Base-by-base conservation (phyloP, 768 basidiomycete species). In the Lenzites betulinus region DNA sequence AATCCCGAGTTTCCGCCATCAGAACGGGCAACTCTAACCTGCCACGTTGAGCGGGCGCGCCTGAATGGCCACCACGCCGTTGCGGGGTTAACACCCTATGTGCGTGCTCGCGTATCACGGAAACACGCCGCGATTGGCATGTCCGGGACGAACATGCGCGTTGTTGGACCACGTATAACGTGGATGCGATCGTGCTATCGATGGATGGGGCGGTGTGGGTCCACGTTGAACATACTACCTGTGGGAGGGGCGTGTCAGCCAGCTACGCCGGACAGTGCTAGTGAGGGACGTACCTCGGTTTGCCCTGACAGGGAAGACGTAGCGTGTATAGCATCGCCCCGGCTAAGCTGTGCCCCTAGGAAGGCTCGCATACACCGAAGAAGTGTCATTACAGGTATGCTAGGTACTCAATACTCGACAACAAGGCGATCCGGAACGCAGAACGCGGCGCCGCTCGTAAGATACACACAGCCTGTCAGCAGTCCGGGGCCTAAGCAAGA, bases 391-490 rank as follows among this genome's bases (percentile, higher is more conserved):
- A 51, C 41, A 58, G 4, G 56, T 39, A 41, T 51, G 26, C 47
- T 49, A 58, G 41, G 48, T 58, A 58, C 36, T 43, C 35, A 18
- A 58, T 58, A 58, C 36, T 43, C 35, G 22, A 58, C 48, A 50
- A 50, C 56, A 58, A 25, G n/a, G 39, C 54, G 28, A 33, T 47
- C 20, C 33, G 22, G 16, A 42, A 50, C 56, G 13, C 43, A 13
- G 39, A 43, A 58, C 26, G 13, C 56, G 39, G 6, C 30, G 6
- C 48, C 56, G 38, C 56, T 50, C 48, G 56, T 58, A 43, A 50
- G 48, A 51, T 43, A 58, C 55, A 39, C 56, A 50, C 28, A 50
- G 42, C 22, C 35, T 39, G 22, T 33, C 35, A 25, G 42, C 3
- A 41, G 56, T 58, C 30, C 56, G 42, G n/a, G 9, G 22, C 16